These are phyloP conservation scores for Argentina anserina DNA, from an alignment of 306 rosid species.

Conservation along the genomic window DNA sequence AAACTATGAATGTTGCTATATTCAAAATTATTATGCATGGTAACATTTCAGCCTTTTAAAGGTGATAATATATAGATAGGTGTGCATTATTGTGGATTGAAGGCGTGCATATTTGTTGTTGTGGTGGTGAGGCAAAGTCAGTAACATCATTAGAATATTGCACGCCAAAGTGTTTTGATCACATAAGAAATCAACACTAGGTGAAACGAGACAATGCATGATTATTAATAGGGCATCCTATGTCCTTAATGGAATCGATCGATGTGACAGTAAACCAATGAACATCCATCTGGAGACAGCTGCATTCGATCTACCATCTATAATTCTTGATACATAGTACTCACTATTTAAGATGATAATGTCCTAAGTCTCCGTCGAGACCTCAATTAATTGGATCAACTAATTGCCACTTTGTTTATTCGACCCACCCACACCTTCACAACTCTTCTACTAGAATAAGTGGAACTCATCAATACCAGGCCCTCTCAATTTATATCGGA, in stretches of 20 bases:
- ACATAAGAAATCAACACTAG: background rate
- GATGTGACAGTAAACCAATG: slow-evolving; percentile 1
- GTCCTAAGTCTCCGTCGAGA: background rate
- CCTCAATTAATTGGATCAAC: background rate
- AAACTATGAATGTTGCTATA: background rate
- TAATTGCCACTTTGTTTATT: no score
- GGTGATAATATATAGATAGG: background rate
- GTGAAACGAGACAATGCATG: background rate
- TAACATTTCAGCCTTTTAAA: background rate
- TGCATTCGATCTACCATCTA: background rate
- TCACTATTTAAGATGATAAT: no score
- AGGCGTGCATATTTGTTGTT: slow-evolving; percentile 10
- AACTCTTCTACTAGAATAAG: no score
- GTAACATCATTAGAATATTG: background rate
- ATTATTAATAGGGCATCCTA: background rate
- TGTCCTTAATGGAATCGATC: background rate
- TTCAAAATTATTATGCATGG: background rate
- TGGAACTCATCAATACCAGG: no score
- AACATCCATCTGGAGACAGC: background rate
- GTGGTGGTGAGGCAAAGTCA: background rate
- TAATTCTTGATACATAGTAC: background rate
- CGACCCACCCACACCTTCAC: no score
- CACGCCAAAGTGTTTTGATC: slow-evolving; percentile 12
- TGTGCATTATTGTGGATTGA: background rate
- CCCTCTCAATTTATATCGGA: no score